Percentiles rank a stretch among this genome's conserved stretches.
Conservation (phyloP, 306 rosid species). For the Spatholobus suberectus region DNA sequence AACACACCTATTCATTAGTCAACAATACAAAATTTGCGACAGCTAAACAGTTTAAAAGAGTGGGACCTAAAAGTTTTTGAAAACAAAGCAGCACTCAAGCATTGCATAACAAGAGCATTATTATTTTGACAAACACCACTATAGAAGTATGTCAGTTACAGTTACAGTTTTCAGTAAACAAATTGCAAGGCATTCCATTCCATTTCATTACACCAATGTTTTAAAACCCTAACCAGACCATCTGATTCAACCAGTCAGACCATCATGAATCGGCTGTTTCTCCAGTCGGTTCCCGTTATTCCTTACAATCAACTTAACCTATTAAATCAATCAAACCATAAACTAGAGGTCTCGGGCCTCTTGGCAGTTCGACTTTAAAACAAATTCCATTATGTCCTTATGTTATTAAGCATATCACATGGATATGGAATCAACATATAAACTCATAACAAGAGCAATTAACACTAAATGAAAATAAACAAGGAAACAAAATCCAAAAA, state of each 20-base stretch:
- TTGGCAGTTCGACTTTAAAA: not conserved
- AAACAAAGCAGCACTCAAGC: not conserved
- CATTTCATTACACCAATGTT: not conserved
- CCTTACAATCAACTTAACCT: constrained; percentile 4
- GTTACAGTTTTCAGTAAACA: not conserved
- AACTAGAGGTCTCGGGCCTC: not conserved
- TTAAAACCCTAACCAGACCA: constrained; percentile 23
- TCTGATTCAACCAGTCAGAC: not conserved
- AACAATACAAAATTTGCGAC: constrained; percentile 10
- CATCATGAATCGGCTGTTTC: not conserved
- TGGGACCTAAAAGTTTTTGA: not conserved
- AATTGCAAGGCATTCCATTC: not conserved
- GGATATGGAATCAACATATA: not conserved
- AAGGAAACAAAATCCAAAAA: not conserved
- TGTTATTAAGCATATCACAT: constrained; percentile 7
- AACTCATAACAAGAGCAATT: not conserved
- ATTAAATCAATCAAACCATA: not conserved
- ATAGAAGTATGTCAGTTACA: not conserved
- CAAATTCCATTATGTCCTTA: not conserved
- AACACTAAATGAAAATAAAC: not conserved
- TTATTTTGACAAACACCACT: not conserved
- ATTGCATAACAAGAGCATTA: not conserved
- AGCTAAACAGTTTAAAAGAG: not conserved
- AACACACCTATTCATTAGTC: not conserved
- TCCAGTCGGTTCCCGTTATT: not conserved